phyloP scores from a whole-genome alignment of 768 basidiomycete genomes.

The Mycena filopes region DNA sequence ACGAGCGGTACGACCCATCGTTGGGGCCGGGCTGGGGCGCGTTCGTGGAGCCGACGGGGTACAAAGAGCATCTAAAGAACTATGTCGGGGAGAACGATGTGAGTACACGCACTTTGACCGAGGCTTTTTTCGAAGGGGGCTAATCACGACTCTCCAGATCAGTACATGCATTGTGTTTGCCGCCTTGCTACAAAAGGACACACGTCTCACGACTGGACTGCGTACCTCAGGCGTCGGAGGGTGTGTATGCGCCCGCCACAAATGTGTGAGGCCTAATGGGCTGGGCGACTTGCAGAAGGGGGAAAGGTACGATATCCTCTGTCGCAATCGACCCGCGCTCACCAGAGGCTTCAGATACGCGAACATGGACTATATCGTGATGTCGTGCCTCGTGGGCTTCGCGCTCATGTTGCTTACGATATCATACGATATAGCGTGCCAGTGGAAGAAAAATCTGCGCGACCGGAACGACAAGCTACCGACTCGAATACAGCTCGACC shows the following conservation, averaged over 20 bases:
- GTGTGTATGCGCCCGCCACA: no score
- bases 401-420: background rate
- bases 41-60: constrained; percentile 25
- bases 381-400: background rate
- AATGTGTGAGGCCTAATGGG: background rate
- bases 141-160: constrained; percentile 1
- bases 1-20: constrained; percentile 17
- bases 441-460: no score
- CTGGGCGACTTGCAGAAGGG: constrained; percentile 29
- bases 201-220: no score
- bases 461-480: no score
- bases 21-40: background rate
- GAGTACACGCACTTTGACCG: no score
- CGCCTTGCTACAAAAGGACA: no score
- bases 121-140: no score
- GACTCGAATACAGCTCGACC: no score
- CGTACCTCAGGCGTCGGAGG: no score
- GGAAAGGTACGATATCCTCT: constrained; percentile 19
- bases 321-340: background rate
- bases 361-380: constrained; percentile 1
- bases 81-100: constrained; percentile 8
- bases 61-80: constrained; percentile 6
- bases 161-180: constrained; percentile 3
- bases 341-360: constrained; percentile 16
- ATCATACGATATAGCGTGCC: no score